Base-by-base conservation (phyloP, 768 basidiomycete species). In the Tulasnella sp. region DNA sequence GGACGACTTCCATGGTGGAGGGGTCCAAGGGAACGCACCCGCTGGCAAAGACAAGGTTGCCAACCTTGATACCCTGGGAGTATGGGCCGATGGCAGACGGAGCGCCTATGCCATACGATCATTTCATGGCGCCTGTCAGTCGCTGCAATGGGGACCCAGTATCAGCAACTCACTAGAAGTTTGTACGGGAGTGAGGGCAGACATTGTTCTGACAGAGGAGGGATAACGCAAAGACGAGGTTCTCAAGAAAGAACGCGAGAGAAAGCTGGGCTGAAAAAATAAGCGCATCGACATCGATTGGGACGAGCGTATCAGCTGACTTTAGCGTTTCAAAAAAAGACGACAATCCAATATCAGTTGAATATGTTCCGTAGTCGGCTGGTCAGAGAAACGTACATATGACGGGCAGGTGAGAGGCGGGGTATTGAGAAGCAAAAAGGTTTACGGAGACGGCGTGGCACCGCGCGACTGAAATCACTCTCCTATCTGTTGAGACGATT, bases 1-100 rank as follows among this genome's bases (percentile, higher is more conserved):
- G 68, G 56, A 88, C 84, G 64, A 93, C 71, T 64, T 82, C 72
- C 70, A 79, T 81, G 11, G 80, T 81, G 29, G 71, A 65, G 9
- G 91, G 86, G 65, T 86, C 79, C 56, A 96, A 73, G 2, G 89
- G 84, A 65, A 98, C 84, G 67, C 83, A 86, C 45, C 94, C 94
- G 2, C 90, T 93, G 42, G 82, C 75, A 72, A 94, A 99, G 62
- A 97, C 78, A 58, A 91, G 77, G 63, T 86, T 80, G 49, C 86
- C 86, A 50, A 77, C 76, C 66, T 84, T 86, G 71, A 93, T 79
- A 3, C 82, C 93, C 72, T 94, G 86, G 1, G 80, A 82, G 71
- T 94, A 94, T 31, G 91, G 91, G 0, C 88, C 88, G 59, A 90
- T 79, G 0, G 87, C 86, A 15, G 79, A 75, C 0, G 87, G 80